These are phyloP conservation scores for Sindora glabra DNA, from an alignment of 306 rosid genomes.

Conservation along the genomic window DNA sequence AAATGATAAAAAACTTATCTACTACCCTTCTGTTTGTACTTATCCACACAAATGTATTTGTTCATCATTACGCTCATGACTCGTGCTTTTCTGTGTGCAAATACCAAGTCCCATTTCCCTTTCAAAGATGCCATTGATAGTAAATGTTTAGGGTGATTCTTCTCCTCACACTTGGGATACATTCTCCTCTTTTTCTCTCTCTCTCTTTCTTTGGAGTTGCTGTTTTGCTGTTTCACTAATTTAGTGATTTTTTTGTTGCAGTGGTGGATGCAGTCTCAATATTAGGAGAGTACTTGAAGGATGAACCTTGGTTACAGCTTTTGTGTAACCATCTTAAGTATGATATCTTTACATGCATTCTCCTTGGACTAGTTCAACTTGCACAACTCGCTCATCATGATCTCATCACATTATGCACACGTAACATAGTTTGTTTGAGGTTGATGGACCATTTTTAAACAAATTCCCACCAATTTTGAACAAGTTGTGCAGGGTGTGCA, in stretches of 20 bases:
- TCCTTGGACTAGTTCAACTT: too few species aligned
- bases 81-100: neutral
- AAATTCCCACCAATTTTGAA: too few species aligned
- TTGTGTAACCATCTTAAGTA: too few species aligned
- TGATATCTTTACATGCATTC: too few species aligned
- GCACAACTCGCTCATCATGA: too few species aligned
- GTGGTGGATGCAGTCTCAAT: conserved; percentile 81
- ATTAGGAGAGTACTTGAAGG: conserved; percentile 77
- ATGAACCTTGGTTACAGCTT: conserved; percentile 72
- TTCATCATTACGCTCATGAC: neutral
- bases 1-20: too few species aligned
- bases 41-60: neutral
- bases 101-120: neutral
- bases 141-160: neutral
- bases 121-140: neutral
- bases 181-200: too few species aligned
- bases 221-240: conserved; percentile 10
- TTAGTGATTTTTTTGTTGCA: conserved; percentile 40
- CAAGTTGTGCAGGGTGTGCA: too few species aligned
- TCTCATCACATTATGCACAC: too few species aligned
- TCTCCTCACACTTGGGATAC: neutral
- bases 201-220: neutral
- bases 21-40: too few species aligned
- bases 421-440: too few species aligned
- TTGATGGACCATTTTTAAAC: too few species aligned